Conservation (phyloP, 192 early-diverging fungal genomes). For the Linnemannia exigua region DNA sequence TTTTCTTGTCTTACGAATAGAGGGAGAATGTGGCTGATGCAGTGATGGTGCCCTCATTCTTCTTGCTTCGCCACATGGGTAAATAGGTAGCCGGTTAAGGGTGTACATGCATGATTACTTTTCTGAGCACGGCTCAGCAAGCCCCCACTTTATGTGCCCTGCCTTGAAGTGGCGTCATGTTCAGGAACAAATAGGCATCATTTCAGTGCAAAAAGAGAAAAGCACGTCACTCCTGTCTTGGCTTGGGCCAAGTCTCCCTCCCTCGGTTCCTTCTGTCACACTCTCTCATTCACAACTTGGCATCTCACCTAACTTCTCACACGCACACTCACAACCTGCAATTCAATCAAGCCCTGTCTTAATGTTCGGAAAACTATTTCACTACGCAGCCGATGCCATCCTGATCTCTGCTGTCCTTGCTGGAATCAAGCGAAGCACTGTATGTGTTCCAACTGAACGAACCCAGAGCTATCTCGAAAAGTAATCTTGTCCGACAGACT, state of each 20-base stretch:
- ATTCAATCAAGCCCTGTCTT: background rate
- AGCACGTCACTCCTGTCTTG: background rate
- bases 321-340: background rate
- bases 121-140: no score
- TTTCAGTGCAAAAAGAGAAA: background rate
- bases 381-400: slow-evolving; percentile 66
- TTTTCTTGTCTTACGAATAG: background rate
- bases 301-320: background rate
- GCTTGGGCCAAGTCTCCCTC: background rate
- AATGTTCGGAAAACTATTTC: slow-evolving; percentile 62
- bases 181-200: background rate
- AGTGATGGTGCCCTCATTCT: background rate
- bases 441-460: slow-evolving; percentile 9
- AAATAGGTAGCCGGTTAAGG: no score
- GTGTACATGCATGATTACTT: no score
- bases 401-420: slow-evolving; percentile 65
- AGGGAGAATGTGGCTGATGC: background rate
- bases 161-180: background rate
- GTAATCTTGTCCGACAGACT: background rate
- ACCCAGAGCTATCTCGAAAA: background rate
- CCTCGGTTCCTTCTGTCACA: background rate
- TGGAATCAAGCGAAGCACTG: slow-evolving; percentile 67
- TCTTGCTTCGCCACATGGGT: background rate
- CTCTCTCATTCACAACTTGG: background rate
- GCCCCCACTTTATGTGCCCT: background rate